A percentile compares a stretch with the other conserved stretches of the same genome.
Evolutionary conservation across 1,284 basidiomycete species (phyloP).

Genomic region (Melanopsichium pennsylvanicum): DNA sequence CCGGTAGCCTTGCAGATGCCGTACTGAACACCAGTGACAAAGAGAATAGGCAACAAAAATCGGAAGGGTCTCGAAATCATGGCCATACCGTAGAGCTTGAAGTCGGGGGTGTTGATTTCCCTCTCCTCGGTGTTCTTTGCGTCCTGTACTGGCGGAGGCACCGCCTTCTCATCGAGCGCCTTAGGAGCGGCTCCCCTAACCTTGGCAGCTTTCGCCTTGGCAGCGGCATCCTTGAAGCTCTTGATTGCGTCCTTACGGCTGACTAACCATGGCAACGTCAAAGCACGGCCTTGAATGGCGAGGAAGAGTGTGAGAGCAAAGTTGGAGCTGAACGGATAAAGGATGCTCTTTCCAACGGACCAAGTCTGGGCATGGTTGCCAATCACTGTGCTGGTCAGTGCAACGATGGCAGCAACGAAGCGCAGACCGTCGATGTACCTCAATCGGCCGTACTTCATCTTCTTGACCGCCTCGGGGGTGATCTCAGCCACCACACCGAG

Average conservation of each 20-base stretch:
- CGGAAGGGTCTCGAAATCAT: conserved; percentile 47
- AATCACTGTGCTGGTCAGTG: conserved; percentile 35
- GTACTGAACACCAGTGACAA: conserved; percentile 45
- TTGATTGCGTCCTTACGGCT: conserved; percentile 23
- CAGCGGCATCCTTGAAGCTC: conserved; percentile 28
- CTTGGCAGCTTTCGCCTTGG: conserved; percentile 29
- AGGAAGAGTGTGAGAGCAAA: conserved; percentile 46
- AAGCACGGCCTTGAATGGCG: conserved; percentile 32
- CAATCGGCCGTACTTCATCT: conserved; percentile 44
- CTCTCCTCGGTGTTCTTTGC: not conserved
- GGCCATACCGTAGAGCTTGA: conserved; percentile 39
- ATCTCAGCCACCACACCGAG: conserved; percentile 1
- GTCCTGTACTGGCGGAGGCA: conserved; percentile 1
- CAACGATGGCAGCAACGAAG: conserved; percentile 31
- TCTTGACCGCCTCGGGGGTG: conserved; percentile 7
- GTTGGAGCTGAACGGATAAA: conserved; percentile 42
- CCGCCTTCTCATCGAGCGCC: conserved; percentile 23
- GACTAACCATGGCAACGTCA: conserved; percentile 37
- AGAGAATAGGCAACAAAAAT: conserved; percentile 38
- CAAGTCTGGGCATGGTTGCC: conserved; percentile 8
- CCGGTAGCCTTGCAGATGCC: conserved; percentile 29
- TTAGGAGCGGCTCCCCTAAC: conserved; percentile 25
- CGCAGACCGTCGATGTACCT: conserved; percentile 42
- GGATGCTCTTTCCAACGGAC: conserved; percentile 33
- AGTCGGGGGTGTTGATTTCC: conserved; percentile 34